Percentiles rank a stretch among this genome's conserved stretches.
Evolutionary conservation across 139 green algal genomes (phyloP).

Genomic region (Gonium pectorale): DNA sequence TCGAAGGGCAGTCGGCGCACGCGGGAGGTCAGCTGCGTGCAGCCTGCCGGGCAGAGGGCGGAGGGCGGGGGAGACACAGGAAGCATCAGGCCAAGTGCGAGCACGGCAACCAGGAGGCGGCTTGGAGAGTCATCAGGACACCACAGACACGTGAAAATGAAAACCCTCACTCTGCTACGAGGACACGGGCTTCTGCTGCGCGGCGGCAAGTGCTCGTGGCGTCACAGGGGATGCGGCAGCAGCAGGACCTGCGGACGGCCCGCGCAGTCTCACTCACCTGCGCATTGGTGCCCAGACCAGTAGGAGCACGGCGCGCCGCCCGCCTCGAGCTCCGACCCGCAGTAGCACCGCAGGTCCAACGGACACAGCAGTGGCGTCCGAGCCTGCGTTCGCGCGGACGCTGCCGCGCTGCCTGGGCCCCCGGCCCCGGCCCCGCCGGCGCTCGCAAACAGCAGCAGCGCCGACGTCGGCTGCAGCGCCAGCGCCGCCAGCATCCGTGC

Average conservation of each 20-base stretch:
- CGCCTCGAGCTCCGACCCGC: not conserved
- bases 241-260: not conserved
- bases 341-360: constrained; percentile 37
- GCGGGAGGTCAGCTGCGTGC: not conserved
- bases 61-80: too few relatives aligned
- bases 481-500: not conserved
- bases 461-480: constrained; percentile 20
- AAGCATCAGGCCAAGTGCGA: too few relatives aligned
- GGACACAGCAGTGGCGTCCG: constrained; percentile 20
- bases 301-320: not conserved
- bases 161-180: too few relatives aligned
- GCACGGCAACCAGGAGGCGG: too few relatives aligned
- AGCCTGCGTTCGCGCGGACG: not conserved
- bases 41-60: not conserved
- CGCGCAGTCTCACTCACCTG: not conserved
- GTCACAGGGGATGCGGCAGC: not conserved
- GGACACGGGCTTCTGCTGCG: too few relatives aligned
- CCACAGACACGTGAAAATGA: too few relatives aligned
- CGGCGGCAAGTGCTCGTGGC: too few relatives aligned
- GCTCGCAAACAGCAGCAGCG: constrained; percentile 21
- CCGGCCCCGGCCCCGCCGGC: not conserved
- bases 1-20: not conserved
- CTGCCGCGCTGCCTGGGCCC: not conserved
- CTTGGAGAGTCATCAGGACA: too few relatives aligned
- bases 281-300: constrained; percentile 10